Percentiles rank a stretch among this genome's conserved stretches.
phyloP scores from a whole-genome alignment of 345 rosid genomes.

The Dimocarpus longan region DNA sequence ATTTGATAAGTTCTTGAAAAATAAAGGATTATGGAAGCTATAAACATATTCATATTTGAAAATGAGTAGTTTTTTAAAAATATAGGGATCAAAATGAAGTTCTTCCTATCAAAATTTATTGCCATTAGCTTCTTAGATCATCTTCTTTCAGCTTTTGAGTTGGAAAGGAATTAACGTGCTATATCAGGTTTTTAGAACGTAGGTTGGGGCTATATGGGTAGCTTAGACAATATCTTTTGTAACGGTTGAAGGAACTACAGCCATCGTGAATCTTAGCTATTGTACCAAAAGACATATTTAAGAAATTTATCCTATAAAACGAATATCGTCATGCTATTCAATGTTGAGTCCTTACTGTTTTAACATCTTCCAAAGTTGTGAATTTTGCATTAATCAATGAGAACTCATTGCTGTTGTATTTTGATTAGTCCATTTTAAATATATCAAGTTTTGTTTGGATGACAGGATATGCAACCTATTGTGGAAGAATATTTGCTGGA shows the following conservation, averaged over 20 bases:
- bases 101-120: background rate
- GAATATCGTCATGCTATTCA: background rate
- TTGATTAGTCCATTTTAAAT: constrained; percentile 1
- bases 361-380: background rate
- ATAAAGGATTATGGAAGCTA: too few relatives aligned
- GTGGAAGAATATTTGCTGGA: constrained; percentile 94
- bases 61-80: too few relatives aligned
- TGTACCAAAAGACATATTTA: background rate
- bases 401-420: background rate
- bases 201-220: background rate
- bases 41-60: too few relatives aligned
- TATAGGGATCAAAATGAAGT: too few relatives aligned
- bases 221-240: background rate
- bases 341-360: background rate
- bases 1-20: too few relatives aligned
- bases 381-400: background rate
- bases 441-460: constrained; percentile 18
- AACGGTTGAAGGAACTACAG: background rate
- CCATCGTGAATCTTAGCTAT: background rate
- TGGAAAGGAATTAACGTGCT: background rate
- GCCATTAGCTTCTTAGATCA: background rate
- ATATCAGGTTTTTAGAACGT: background rate
- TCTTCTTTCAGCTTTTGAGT: background rate
- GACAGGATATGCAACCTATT: constrained; percentile 88
- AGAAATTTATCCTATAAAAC: background rate